Evolutionary conservation across 192 early-diverging fungal genomes (phyloP).

Genomic region (Podila epigama): DNA sequence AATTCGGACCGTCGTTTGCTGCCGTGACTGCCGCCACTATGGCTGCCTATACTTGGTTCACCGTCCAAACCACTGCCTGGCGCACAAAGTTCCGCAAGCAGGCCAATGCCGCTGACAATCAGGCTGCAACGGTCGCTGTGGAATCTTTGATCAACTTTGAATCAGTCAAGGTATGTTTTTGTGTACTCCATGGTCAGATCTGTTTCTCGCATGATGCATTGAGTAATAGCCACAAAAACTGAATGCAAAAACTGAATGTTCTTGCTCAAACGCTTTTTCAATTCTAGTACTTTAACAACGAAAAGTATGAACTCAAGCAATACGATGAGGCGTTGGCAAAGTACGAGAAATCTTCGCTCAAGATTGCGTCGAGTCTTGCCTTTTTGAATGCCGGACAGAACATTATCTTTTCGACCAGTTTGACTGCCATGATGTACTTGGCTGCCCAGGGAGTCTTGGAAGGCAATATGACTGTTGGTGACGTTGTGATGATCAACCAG

Average conservation of each 20-base stretch:
- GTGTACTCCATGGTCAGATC: not conserved
- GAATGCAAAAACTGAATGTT: not conserved
- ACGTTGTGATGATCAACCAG: constrained; percentile 98
- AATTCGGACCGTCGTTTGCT: constrained; percentile 64
- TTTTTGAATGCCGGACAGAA: constrained; percentile 96
- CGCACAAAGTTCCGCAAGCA: constrained; percentile 83
- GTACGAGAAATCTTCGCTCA: constrained; percentile 95
- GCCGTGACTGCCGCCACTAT: constrained; percentile 71
- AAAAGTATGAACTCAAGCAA: constrained; percentile 86
- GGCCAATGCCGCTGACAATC: constrained; percentile 96
- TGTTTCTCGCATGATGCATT: not conserved
- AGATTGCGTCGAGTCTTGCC: constrained; percentile 87
- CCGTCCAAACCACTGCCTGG: constrained; percentile 92
- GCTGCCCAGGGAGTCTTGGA: constrained; percentile 86
- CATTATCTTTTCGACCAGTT: constrained; percentile 90
- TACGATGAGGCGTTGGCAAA: constrained; percentile 89
- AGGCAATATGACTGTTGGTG: constrained; percentile 88
- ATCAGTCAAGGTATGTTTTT: constrained; percentile 82
- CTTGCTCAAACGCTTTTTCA: not conserved
- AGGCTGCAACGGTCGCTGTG: constrained; percentile 91
- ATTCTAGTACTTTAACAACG: constrained; percentile 78
- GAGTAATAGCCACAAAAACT: not conserved
- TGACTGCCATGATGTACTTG: constrained; percentile 97
- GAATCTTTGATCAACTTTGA: constrained; percentile 99
- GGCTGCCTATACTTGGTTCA: constrained; percentile 83